phyloP scores from a whole-genome alignment of 1,284 basidiomycete genomes.

The Sanghuangporus sanghuang region DNA sequence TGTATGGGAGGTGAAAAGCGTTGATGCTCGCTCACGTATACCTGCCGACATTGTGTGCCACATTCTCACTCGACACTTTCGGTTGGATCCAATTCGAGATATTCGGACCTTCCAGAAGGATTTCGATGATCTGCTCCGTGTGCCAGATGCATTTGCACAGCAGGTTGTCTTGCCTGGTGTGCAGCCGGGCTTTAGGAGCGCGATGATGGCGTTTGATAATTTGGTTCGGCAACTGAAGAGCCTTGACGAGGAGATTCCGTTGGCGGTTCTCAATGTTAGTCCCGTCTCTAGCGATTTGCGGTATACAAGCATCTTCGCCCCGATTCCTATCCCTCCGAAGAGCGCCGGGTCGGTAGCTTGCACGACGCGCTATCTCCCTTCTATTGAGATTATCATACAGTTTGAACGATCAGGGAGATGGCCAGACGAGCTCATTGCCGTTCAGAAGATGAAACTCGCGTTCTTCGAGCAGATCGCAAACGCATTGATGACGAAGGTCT shows the following conservation, averaged over 20 bases:
- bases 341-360: constrained; percentile 42
- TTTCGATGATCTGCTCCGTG: constrained; percentile 65
- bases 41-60: constrained; percentile 73
- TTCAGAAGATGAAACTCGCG: constrained; percentile 94
- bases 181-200: constrained; percentile 69
- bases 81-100: constrained; percentile 41
- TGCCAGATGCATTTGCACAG: constrained; percentile 55
- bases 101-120: constrained; percentile 56
- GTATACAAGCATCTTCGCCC: constrained; percentile 80
- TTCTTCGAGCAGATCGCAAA: constrained; percentile 79
- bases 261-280: constrained; percentile 74
- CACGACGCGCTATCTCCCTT: constrained; percentile 61
- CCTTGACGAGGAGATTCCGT: constrained; percentile 75
- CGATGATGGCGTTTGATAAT: constrained; percentile 76
- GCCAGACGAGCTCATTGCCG: constrained; percentile 92
- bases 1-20: constrained; percentile 80
- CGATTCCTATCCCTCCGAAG: constrained; percentile 48
- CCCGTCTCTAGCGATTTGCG: constrained; percentile 75
- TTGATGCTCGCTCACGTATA: constrained; percentile 76
- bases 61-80: constrained; percentile 74
- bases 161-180: constrained; percentile 33
- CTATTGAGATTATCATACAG: constrained; percentile 74
- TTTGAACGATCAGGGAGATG: constrained; percentile 91
- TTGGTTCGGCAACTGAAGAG: constrained; percentile 77
- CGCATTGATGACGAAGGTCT: constrained; percentile 48